Evolutionary conservation across 805 yeast species (phyloP).

Genomic region (Schwanniomyces occidentalis): DNA sequence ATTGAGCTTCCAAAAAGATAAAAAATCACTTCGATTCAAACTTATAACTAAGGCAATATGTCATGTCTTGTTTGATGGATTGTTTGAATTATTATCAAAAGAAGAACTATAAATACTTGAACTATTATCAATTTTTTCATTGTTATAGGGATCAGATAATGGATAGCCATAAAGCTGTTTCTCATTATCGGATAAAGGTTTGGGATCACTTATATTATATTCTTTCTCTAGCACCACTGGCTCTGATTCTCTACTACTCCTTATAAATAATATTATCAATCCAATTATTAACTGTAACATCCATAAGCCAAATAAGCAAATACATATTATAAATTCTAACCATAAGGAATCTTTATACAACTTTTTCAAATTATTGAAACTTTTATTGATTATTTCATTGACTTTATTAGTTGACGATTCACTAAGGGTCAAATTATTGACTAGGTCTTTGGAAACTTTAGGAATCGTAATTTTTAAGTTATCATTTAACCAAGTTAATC

Average conservation of each 20-base stretch:
- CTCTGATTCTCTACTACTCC: not conserved
- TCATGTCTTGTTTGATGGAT: too few relatives aligned
- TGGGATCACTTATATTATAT: slow-evolving; percentile 23
- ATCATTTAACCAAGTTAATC: slow-evolving; percentile 75
- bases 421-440: slow-evolving; percentile 4
- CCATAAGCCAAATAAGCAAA: slow-evolving; percentile 51
- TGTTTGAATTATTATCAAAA: too few relatives aligned
- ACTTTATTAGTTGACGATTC: slow-evolving; percentile 5
- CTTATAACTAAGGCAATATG: too few relatives aligned
- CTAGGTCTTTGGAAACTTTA: slow-evolving; percentile 26
- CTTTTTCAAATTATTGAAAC: slow-evolving; percentile 25
- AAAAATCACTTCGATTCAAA: too few relatives aligned
- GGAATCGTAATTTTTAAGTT: slow-evolving; percentile 64
- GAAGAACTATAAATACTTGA: slow-evolving; percentile 10
- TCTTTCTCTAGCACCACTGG: not conserved
- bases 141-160: slow-evolving; percentile 14
- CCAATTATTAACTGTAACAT: slow-evolving; percentile 44
- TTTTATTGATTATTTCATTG: slow-evolving; percentile 16
- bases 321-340: slow-evolving; percentile 49
- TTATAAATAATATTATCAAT: slow-evolving; percentile 11
- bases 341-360: slow-evolving; percentile 36
- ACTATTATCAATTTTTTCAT: slow-evolving; percentile 2
- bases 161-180: slow-evolving; percentile 28
- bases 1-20: too few relatives aligned
- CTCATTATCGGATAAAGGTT: slow-evolving; percentile 25